phyloP scores from a whole-genome alignment of 2,329 filamentous ascomycete genomes.

The Neofusicoccum laricinum region DNA sequence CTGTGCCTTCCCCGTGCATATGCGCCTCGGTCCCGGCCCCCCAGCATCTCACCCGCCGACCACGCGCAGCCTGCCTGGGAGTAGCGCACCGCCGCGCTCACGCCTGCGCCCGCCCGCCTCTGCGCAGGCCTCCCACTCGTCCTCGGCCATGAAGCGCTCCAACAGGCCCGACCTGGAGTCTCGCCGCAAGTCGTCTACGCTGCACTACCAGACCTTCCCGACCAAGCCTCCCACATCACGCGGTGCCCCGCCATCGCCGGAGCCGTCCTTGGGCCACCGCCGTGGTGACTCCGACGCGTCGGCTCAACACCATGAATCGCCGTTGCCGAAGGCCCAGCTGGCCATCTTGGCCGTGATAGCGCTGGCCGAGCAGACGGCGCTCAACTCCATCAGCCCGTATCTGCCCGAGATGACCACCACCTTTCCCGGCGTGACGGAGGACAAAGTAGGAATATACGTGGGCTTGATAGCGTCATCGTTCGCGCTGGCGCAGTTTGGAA shows the following conservation, averaged over 20 bases:
- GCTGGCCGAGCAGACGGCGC: constrained; percentile 88
- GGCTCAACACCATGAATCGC: constrained; percentile 57
- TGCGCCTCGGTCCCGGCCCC: not conserved
- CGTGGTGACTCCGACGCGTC: constrained; percentile 34
- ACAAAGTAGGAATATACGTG: constrained; percentile 79
- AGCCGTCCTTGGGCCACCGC: constrained; percentile 11
- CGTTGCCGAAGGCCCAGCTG: constrained; percentile 79
- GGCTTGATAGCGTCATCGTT: constrained; percentile 88
- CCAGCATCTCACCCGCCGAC: not conserved
- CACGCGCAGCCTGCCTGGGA: not conserved
- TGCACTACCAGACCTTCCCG: constrained; percentile 80
- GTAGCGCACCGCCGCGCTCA: not conserved
- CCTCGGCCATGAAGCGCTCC: constrained; percentile 7
- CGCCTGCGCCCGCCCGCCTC: not conserved
- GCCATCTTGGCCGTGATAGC: constrained; percentile 82
- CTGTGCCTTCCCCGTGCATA: constrained; percentile 9
- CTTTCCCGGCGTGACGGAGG: constrained; percentile 74
- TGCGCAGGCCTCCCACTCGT: not conserved
- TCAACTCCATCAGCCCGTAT: constrained; percentile 96
- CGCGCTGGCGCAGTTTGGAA: constrained; percentile 85
- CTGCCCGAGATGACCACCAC: constrained; percentile 86
- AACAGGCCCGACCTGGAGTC: constrained; percentile 23
- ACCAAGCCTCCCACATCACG: constrained; percentile 68
- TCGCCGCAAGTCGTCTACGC: constrained; percentile 50
- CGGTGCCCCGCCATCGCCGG: constrained; percentile 47